A percentile compares a stretch with the other conserved stretches of the same genome.
These are phyloP conservation scores for Mycena latifolia DNA, from an alignment of 768 basidiomycete genomes.

Conservation along the genomic window DNA sequence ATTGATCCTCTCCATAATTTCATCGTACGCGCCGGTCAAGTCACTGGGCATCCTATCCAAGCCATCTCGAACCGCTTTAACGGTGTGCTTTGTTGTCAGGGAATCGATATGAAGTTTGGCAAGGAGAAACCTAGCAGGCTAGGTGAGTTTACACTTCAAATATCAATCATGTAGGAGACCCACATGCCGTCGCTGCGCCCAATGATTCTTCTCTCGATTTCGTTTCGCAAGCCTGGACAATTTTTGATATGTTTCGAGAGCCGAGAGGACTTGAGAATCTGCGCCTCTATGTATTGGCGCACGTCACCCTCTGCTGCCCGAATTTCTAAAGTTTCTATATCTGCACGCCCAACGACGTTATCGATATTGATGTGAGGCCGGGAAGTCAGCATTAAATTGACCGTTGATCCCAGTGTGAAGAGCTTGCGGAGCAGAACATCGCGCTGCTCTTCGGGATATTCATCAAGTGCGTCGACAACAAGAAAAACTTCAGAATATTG, in stretches of 20 bases:
- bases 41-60: not conserved
- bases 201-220: too few species aligned
- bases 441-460: slow-evolving; percentile 1
- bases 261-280: too few species aligned
- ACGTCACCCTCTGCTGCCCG: slow-evolving; percentile 3
- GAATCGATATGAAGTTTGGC: too few species aligned
- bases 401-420: not conserved
- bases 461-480: slow-evolving; percentile 17
- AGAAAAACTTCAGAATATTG: slow-evolving; percentile 4
- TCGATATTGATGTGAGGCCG: too few species aligned
- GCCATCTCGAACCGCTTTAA: not conserved
- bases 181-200: too few species aligned
- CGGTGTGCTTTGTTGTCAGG: not conserved
- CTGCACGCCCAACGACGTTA: not conserved
- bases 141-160: too few species aligned
- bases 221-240: too few species aligned
- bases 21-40: not conserved
- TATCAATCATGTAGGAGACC: not conserved
- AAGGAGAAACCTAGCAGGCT: slow-evolving; percentile 20
- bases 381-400: slow-evolving; percentile 10
- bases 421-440: not conserved
- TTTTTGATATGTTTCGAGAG: too few species aligned
- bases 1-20: not conserved
- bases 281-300: not conserved
- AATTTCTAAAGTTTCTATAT: not conserved